Percentiles rank a stretch among this genome's conserved stretches.
These are phyloP conservation scores for Aspergillus oerlinghausenensis DNA, from an alignment of 2,329 filamentous ascomycete genomes.

Conservation along the genomic window DNA sequence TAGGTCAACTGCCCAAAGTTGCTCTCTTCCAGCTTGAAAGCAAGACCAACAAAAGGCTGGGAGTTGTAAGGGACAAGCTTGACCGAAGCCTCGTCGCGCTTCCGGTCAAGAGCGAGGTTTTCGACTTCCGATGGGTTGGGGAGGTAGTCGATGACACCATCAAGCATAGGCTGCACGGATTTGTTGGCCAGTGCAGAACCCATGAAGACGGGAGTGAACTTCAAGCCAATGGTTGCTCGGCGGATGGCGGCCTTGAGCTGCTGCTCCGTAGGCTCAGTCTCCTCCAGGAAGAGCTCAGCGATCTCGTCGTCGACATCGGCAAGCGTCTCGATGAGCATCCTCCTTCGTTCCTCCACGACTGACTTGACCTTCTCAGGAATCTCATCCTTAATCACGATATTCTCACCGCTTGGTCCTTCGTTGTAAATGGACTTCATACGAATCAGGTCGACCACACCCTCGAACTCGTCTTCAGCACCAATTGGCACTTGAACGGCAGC, in stretches of 20 bases:
- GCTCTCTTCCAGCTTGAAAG: conserved; percentile 98
- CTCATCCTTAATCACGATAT: conserved; percentile 69
- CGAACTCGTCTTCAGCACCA: conserved; percentile 83
- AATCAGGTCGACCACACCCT: conserved; percentile 88
- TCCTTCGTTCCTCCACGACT: conserved; percentile 76
- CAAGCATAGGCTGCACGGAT: conserved; percentile 91
- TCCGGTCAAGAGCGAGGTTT: conserved; percentile 82
- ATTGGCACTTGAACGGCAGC: conserved; percentile 95
- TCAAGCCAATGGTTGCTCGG: conserved; percentile 77
- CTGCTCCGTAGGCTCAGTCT: conserved; percentile 68
- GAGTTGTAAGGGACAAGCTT: conserved; percentile 91
- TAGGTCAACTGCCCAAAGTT: conserved; percentile 98
- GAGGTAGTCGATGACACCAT: conserved; percentile 92
- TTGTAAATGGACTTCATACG: conserved; percentile 92
- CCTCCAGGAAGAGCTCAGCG: conserved; percentile 88
- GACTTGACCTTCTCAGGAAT: conserved; percentile 74
- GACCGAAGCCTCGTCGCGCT: conserved; percentile 71
- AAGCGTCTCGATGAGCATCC: conserved; percentile 84
- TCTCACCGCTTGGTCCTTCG: conserved; percentile 75
- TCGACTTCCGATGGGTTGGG: conserved; percentile 86
- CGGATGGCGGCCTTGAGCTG: conserved; percentile 94
- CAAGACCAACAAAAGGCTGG: conserved; percentile 87
- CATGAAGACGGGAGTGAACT: conserved; percentile 95
- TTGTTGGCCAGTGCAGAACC: conserved; percentile 93
- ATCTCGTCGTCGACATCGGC: conserved; percentile 98